These are phyloP conservation scores for Beauveria sp. DNA, from an alignment of 2,329 filamentous ascomycete species.

Conservation along the genomic window DNA sequence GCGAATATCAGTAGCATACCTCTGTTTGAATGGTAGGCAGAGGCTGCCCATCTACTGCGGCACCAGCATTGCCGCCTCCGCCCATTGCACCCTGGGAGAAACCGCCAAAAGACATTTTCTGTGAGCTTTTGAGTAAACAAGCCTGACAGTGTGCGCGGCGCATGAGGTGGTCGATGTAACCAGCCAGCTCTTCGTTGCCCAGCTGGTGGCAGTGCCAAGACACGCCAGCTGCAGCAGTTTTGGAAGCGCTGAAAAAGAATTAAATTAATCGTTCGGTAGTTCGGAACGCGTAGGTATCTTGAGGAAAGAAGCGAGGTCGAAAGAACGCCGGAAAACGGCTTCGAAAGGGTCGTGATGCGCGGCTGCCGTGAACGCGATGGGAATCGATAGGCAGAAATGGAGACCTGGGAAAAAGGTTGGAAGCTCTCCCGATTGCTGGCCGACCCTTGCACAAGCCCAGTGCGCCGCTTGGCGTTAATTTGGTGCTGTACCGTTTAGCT, in stretches of 20 bases:
- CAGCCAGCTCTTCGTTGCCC: background rate
- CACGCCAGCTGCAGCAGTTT: background rate
- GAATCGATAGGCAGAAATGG: conserved; percentile 1
- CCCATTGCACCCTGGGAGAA: conserved; percentile 34
- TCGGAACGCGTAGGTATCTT: background rate
- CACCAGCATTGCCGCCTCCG: conserved; percentile 31
- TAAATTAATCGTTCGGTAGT: background rate
- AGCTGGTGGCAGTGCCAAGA: background rate
- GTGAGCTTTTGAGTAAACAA: background rate
- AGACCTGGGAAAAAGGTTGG: conserved; percentile 3
- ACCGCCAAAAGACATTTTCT: conserved; percentile 53
- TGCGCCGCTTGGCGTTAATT: background rate
- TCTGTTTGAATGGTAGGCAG: conserved; percentile 77
- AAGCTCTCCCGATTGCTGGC: conserved; percentile 2
- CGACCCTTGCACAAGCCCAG: background rate
- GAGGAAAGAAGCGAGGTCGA: background rate
- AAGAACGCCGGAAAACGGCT: background rate
- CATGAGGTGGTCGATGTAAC: background rate
- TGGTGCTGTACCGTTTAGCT: background rate
- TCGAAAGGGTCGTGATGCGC: background rate
- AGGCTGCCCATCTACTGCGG: conserved; percentile 49
- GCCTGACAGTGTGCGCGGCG: background rate
- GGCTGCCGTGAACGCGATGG: conserved; percentile 1
- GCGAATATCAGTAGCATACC: conserved; percentile 37
- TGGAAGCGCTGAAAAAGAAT: background rate